Evolutionary conservation across 306 rosid species (phyloP).

Genomic region (Glycine latifolia): DNA sequence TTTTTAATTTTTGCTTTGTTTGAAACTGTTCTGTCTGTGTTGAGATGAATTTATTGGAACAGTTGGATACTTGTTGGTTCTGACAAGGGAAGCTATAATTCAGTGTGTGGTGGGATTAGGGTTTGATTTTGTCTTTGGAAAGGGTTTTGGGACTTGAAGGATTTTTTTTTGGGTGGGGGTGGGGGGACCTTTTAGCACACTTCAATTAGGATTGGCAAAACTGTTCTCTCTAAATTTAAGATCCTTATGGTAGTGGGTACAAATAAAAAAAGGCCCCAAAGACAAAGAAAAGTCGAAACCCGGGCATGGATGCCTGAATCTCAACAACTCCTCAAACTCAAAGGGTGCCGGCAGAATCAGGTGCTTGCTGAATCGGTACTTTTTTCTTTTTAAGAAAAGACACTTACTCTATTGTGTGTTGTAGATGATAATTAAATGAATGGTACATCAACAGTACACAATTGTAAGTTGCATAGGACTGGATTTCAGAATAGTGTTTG

Average conservation of each 20-base stretch:
- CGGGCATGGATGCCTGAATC: background rate
- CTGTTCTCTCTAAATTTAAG: background rate
- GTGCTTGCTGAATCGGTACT: background rate
- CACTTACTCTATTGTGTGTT: no score
- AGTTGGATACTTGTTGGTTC: slow-evolving; percentile 19
- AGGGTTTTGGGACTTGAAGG: slow-evolving; percentile 40
- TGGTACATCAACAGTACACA: no score
- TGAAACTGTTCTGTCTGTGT: slow-evolving; percentile 9
- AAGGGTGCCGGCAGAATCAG: no score
- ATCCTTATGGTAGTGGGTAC: no score
- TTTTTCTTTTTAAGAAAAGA: no score
- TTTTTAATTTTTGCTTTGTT: background rate
- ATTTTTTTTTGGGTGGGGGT: background rate
- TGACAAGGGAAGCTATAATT: slow-evolving; percentile 39
- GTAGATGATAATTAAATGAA: no score
- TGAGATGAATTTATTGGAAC: slow-evolving; percentile 31
- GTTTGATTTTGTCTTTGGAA: slow-evolving; percentile 47
- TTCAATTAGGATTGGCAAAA: slow-evolving; percentile 30
- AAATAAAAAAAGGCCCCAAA: no score
- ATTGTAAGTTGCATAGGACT: no score
- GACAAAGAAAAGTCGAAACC: background rate
- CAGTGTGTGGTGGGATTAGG: slow-evolving; percentile 49
- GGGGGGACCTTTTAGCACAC: background rate
- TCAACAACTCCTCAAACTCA: no score
- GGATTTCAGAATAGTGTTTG: no score